phyloP scores from a whole-genome alignment of 2,329 filamentous ascomycete species.

The Sordariomycetes sp. region DNA sequence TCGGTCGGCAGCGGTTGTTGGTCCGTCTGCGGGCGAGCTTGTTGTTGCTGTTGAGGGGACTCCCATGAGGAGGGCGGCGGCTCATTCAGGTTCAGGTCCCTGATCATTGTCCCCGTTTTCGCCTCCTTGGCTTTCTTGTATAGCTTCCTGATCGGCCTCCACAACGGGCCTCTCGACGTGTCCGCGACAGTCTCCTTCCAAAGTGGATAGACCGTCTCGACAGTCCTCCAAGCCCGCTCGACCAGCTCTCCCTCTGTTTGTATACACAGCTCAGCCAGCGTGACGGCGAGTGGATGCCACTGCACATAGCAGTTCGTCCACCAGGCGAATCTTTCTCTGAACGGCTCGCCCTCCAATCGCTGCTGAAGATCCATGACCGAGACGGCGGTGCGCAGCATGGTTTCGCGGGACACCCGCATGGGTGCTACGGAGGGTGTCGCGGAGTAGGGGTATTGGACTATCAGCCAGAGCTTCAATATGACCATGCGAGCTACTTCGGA shows the following conservation, averaged over 20 bases:
- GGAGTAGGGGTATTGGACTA: constrained; percentile 34
- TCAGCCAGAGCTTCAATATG: constrained; percentile 36
- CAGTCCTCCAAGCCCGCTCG: constrained; percentile 37
- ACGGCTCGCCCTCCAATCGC: constrained; percentile 19
- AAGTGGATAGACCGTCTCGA: constrained; percentile 33
- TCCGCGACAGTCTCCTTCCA: constrained; percentile 39
- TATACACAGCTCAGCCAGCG: constrained; percentile 40
- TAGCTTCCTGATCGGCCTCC: constrained; percentile 44
- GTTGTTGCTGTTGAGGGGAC: constrained; percentile 2
- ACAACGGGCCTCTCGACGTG: constrained; percentile 37
- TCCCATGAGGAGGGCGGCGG: neutral
- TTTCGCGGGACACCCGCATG: constrained; percentile 25
- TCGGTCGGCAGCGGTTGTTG: neutral
- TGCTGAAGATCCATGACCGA: constrained; percentile 33
- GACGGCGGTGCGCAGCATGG: constrained; percentile 36
- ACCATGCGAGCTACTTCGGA: constrained; percentile 29
- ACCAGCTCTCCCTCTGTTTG: constrained; percentile 34
- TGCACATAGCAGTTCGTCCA: constrained; percentile 41
- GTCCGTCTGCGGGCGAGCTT: too few relatives aligned
- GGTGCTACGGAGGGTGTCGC: constrained; percentile 15
- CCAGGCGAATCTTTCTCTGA: constrained; percentile 31
- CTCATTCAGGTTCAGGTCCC: constrained; percentile 11
- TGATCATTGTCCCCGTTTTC: constrained; percentile 19
- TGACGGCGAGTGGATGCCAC: constrained; percentile 45
- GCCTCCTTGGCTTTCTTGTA: constrained; percentile 37